Conservation (phyloP, 176 grass and related monocot species). For the Calamus simplicifolius region DNA sequence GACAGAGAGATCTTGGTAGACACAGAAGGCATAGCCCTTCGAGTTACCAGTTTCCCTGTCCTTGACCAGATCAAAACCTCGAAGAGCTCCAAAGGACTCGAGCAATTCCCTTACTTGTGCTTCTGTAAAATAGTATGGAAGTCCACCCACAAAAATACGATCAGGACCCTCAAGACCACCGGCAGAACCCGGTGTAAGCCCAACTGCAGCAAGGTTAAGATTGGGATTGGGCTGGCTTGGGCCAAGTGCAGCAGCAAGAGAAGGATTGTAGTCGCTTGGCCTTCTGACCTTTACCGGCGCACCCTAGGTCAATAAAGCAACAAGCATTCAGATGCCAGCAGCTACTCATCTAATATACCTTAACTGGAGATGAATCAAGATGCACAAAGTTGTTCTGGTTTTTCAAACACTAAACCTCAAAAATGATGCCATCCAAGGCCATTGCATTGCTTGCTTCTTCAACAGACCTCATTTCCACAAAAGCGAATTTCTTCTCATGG, state of each 20-base stretch:
- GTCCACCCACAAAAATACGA: slow-evolving; percentile 88
- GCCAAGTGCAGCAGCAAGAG: slow-evolving; percentile 83
- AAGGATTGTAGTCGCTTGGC: slow-evolving; percentile 92
- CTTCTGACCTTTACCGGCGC: slow-evolving; percentile 92
- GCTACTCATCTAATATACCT: too few relatives aligned
- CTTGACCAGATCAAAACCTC: slow-evolving; percentile 97
- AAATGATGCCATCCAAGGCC: slow-evolving; percentile 94
- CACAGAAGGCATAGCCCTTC: slow-evolving; percentile 96
- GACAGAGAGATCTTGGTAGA: slow-evolving; percentile 84
- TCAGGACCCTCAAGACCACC: slow-evolving; percentile 94
- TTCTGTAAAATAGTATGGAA: slow-evolving; percentile 97
- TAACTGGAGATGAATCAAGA: too few relatives aligned
- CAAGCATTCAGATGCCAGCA: not conserved
- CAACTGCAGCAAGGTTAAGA: slow-evolving; percentile 90
- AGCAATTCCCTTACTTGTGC: slow-evolving; percentile 91
- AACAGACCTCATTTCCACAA: slow-evolving; percentile 99
- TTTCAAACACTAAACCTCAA: slow-evolving; percentile 37
- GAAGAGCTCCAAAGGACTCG: slow-evolving; percentile 79
- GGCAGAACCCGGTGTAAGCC: slow-evolving; percentile 84
- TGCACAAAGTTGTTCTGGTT: not conserved
- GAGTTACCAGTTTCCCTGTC: slow-evolving; percentile 96
- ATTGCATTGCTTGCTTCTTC: slow-evolving; percentile 99
- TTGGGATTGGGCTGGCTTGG: slow-evolving; percentile 93
- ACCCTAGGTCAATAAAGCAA: slow-evolving; percentile 27
- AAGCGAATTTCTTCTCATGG: slow-evolving; percentile 99